Base-by-base conservation (phyloP, 441 rosid species). In the Croton setiger region DNA sequence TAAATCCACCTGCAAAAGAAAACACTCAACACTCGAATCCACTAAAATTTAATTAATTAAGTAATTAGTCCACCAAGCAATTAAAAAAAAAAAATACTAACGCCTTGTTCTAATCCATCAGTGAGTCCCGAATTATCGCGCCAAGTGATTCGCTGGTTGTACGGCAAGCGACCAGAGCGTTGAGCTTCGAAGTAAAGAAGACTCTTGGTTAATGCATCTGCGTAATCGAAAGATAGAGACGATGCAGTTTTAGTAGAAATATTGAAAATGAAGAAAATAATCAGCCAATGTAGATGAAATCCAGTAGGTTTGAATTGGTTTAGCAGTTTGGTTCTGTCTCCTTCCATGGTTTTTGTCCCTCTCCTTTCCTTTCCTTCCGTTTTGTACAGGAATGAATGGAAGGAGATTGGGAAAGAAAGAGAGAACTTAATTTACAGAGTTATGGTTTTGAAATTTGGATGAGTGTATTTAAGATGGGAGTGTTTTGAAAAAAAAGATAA, bases 41-140 rank as follows among this genome's bases (percentile, higher is more conserved):
- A 17, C 7, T 51, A 12, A 45, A 47, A 5, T 5, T 47, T 10
- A 7, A 49, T 17, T 8, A 49, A 1, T 20, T 17, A 1, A 18
- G n/a, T 2, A 47, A 14, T 47, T 47, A 13, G 5, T 5, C 10
- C 7, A 9, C 4, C 14, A 21, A n/a, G 18, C 3, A n/a, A 51
- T 51, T 51, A 0, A 51, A 27, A 27, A 1, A 27, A n/a, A 27
- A 12, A 51, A 8, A 36, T 21, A 83, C 93, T 56, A 27, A 91
- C 97, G 76, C 98, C 98, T 83, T 93, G 97, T 57, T 93, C 94
- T 44, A 93, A 77, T 74, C 97, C 98, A 70, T 93, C 97, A 78
- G 94, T 89, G 79, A 91, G 93, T 71, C 93, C 98, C 11, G 98
- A 93, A 79, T 91, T 87, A 79, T 87, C 90, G 37, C 97, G 95